These are phyloP conservation scores for Marasmius oreades DNA, from an alignment of 1,284 basidiomycete species.

Conservation along the genomic window DNA sequence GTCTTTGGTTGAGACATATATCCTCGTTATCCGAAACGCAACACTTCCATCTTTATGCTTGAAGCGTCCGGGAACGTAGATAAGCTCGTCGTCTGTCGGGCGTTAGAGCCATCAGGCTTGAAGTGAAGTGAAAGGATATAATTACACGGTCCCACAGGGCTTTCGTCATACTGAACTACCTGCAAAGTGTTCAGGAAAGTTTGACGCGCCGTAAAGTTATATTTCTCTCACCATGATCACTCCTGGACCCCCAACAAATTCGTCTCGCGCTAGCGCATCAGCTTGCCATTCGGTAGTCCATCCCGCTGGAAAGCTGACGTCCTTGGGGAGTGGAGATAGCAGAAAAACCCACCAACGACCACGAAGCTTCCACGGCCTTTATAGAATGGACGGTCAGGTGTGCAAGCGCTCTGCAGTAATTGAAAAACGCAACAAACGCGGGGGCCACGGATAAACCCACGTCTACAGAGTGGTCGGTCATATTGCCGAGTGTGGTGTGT, in stretches of 20 bases:
- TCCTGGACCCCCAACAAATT: constrained; percentile 11
- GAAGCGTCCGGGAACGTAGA: background rate
- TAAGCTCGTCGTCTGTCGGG: background rate
- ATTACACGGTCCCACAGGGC: constrained; percentile 6
- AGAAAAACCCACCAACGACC: constrained; percentile 9
- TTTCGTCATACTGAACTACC: constrained; percentile 13
- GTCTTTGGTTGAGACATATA: constrained; percentile 3
- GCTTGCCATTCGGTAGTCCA: constrained; percentile 9
- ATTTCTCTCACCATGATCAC: constrained; percentile 4
- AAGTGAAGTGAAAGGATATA: background rate
- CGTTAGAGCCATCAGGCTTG: background rate
- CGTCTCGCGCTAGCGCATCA: constrained; percentile 6
- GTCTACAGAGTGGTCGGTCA: too few species aligned
- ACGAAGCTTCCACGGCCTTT: constrained; percentile 14
- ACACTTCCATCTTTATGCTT: constrained; percentile 2
- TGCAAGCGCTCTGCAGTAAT: background rate
- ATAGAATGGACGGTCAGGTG: background rate
- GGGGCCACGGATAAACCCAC: background rate
- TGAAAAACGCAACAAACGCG: background rate
- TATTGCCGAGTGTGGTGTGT: too few species aligned
- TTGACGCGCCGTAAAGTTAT: background rate
- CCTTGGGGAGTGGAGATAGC: constrained; percentile 2
- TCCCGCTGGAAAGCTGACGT: constrained; percentile 12
- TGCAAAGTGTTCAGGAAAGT: background rate
- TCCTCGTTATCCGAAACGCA: background rate